Evolutionary conservation across 2,329 filamentous ascomycete genomes (phyloP).

Genomic region (Penicillium decumbens): DNA sequence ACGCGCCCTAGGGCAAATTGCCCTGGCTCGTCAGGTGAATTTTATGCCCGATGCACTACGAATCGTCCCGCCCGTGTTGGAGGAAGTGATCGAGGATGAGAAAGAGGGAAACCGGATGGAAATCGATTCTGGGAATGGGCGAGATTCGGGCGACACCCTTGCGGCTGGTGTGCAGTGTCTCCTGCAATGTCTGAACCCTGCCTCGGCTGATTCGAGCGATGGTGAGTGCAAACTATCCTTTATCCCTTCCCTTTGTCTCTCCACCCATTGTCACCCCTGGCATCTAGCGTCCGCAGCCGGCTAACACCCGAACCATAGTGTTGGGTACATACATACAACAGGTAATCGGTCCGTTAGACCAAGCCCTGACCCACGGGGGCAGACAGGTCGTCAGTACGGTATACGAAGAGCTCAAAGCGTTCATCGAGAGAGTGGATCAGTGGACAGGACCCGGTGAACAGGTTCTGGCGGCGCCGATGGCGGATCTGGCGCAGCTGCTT

Average conservation of each 20-base stretch:
- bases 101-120: slow-evolving; percentile 63
- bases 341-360: slow-evolving; percentile 27
- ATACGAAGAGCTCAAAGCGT: slow-evolving; percentile 34
- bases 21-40: slow-evolving; percentile 63
- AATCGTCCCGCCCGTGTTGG: slow-evolving; percentile 61
- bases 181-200: slow-evolving; percentile 36
- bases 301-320: slow-evolving; percentile 28
- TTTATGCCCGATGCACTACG: slow-evolving; percentile 63
- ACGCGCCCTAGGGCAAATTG: slow-evolving; percentile 65
- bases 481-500: slow-evolving; percentile 30
- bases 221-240: slow-evolving; percentile 20
- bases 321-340: slow-evolving; percentile 30
- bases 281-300: slow-evolving; percentile 19
- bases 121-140: slow-evolving; percentile 50
- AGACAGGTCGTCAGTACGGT: slow-evolving; percentile 33
- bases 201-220: slow-evolving; percentile 18
- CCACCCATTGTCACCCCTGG: neutral
- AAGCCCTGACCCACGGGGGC: slow-evolving; percentile 31
- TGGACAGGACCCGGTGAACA: slow-evolving; percentile 22
- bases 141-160: slow-evolving; percentile 35
- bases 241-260: neutral
- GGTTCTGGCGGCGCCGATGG: slow-evolving; percentile 26
- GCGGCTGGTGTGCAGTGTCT: slow-evolving; percentile 39
- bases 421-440: slow-evolving; percentile 31
- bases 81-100: slow-evolving; percentile 49